A percentile compares a stretch with the other conserved stretches of the same genome.
Conservation (phyloP, 805 yeast species). For the Metschnikowia aberdeeniae region DNA sequence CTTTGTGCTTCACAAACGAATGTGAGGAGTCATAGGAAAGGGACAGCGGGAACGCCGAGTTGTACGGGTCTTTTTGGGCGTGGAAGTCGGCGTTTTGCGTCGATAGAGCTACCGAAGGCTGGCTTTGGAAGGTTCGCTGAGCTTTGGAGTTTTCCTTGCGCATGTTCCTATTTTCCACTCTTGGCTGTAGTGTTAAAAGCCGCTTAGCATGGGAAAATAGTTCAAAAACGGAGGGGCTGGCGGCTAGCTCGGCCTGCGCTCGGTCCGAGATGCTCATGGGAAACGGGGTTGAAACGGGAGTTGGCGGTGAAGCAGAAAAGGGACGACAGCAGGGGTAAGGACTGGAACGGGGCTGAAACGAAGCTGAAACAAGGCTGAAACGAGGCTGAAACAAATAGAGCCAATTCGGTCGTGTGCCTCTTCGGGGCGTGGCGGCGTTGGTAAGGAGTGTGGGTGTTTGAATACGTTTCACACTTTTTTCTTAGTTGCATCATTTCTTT, state of each 20-base stretch:
- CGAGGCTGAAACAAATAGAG: no score
- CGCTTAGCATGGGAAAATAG: slow-evolving; percentile 40
- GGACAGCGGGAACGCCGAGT: no score
- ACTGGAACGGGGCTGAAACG: background rate
- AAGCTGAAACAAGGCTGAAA: no score
- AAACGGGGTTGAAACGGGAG: background rate
- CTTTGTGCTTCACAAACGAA: slow-evolving; percentile 15
- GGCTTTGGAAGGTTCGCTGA: slow-evolving; percentile 19
- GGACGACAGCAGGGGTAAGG: background rate
- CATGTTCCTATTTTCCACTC: slow-evolving; percentile 37
- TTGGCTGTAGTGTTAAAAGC: slow-evolving; percentile 33
- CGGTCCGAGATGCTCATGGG: slow-evolving; percentile 1
- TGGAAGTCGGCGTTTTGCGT: background rate
- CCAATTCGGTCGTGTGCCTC: no score
- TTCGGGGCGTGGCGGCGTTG: background rate
- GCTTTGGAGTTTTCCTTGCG: slow-evolving; percentile 30
- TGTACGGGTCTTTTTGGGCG: background rate
- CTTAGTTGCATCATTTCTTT: background rate
- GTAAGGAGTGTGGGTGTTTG: background rate
- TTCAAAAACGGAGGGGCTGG: slow-evolving; percentile 37
- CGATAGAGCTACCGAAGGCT: slow-evolving; percentile 1
- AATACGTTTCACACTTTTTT: background rate
- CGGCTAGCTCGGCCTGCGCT: slow-evolving; percentile 11
- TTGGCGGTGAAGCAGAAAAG: background rate
- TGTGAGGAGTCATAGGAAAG: background rate